Conservation (phyloP, 257 asterid species). For the Ehretia macrophylla region DNA sequence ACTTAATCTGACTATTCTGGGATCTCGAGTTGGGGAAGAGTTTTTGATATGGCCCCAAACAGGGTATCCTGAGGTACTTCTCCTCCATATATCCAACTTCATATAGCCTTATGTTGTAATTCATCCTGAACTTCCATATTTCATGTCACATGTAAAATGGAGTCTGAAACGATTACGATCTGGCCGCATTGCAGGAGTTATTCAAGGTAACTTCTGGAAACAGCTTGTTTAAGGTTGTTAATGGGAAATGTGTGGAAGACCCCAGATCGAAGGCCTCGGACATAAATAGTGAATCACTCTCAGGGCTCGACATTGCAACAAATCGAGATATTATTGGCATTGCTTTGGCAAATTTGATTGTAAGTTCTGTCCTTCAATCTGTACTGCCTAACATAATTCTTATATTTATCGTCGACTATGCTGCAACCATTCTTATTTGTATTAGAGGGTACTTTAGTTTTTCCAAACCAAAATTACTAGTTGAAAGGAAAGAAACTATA, state of each 20-base stretch:
- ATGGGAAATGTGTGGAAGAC: slow-evolving; percentile 89
- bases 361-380: slow-evolving; percentile 30
- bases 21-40: slow-evolving; percentile 98
- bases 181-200: slow-evolving; percentile 51
- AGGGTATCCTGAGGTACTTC: slow-evolving; percentile 84
- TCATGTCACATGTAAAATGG: not conserved
- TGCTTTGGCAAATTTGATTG: slow-evolving; percentile 91
- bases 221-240: slow-evolving; percentile 76
- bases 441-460: not conserved
- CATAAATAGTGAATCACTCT: slow-evolving; percentile 69
- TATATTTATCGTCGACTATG: not conserved
- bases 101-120: not conserved
- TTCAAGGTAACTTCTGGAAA: slow-evolving; percentile 79
- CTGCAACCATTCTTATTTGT: not conserved
- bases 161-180: not conserved
- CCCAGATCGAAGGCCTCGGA: slow-evolving; percentile 92
- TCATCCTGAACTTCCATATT: slow-evolving; percentile 5
- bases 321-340: slow-evolving; percentile 85
- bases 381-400: not conserved
- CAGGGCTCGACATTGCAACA: slow-evolving; percentile 80
- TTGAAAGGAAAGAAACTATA: slow-evolving; percentile 6
- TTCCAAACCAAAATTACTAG: slow-evolving; percentile 4
- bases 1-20: slow-evolving; percentile 81
- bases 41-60: slow-evolving; percentile 96
- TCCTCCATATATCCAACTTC: not conserved